A percentile compares a stretch with the other conserved stretches of the same genome.
phyloP scores from a whole-genome alignment of 202 grass and related monocot genomes.

The Zoysia matrella region DNA sequence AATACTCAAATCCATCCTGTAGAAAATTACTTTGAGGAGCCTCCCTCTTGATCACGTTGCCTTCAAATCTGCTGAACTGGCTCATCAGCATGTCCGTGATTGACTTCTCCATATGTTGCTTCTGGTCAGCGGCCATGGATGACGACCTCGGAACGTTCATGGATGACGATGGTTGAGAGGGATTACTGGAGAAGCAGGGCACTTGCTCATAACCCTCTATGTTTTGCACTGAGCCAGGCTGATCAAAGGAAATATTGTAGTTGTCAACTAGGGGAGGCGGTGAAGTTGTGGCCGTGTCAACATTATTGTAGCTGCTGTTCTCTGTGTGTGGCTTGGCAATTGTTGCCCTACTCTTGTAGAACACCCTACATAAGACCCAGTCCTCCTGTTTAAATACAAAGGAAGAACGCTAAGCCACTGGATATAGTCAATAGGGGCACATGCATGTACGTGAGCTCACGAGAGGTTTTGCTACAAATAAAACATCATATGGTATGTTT shows the following conservation, averaged over 20 bases:
- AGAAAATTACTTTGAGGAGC: conserved; percentile 49
- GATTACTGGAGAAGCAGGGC: conserved; percentile 94
- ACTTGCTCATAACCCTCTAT: conserved; percentile 84
- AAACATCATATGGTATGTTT: neutral
- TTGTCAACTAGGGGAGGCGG: conserved; percentile 79
- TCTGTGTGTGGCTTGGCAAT: conserved; percentile 49
- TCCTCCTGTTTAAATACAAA: conserved; percentile 64
- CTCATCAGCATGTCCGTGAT: conserved; percentile 57
- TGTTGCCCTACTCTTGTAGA: conserved; percentile 76
- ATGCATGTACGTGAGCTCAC: neutral
- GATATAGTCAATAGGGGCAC: neutral
- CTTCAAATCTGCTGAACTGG: conserved; percentile 65
- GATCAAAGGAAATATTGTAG: conserved; percentile 67
- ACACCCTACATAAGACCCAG: conserved; percentile 95
- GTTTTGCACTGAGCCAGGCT: conserved; percentile 43
- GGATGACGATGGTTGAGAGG: conserved; percentile 49
- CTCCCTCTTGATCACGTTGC: conserved; percentile 67
- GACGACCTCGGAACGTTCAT: conserved; percentile 28
- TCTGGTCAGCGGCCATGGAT: conserved; percentile 44
- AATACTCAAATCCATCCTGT: conserved; percentile 71
- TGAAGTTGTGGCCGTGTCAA: conserved; percentile 54
- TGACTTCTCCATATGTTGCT: conserved; percentile 48
- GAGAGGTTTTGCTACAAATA: neutral
- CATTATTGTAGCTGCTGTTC: conserved; percentile 46
- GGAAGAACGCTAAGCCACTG: neutral